Conservation (phyloP, 352 stramenopile species). For the Pythium phragmiticola region DNA sequence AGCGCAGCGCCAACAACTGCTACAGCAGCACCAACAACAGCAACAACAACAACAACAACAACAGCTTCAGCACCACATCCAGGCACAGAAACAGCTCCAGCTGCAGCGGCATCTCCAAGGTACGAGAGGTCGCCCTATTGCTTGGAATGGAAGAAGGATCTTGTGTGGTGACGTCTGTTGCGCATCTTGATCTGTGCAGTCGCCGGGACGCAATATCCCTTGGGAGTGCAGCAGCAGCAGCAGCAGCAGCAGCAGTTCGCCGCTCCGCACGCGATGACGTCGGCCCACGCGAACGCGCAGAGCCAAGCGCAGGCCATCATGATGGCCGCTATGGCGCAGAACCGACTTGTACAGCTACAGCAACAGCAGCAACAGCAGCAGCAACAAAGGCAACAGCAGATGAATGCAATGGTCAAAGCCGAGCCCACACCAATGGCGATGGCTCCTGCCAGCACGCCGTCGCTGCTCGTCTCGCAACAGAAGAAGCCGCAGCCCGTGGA, state of each 20-base stretch:
- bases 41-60: slow-evolving; percentile 21
- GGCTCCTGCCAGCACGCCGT: background rate
- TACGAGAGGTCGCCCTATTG: background rate
- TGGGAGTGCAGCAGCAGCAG: slow-evolving; percentile 1
- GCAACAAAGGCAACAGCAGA: slow-evolving; percentile 8
- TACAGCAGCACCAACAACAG: slow-evolving; percentile 5
- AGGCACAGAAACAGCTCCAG: slow-evolving; percentile 23
- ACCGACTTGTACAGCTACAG: slow-evolving; percentile 5
- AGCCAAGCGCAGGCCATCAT: slow-evolving; percentile 25
- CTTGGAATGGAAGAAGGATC: no score
- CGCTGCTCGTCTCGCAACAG: slow-evolving; percentile 3
- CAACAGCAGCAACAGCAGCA: slow-evolving; percentile 10
- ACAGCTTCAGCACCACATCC: slow-evolving; percentile 21
- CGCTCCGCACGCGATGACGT: background rate
- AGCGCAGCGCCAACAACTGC: slow-evolving; percentile 8
- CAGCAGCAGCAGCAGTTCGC: slow-evolving; percentile 1
- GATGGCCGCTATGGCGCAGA: slow-evolving; percentile 22
- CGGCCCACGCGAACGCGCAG: slow-evolving; percentile 4
- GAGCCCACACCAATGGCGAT: background rate
- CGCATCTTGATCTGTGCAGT: background rate
- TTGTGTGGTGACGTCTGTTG: background rate
- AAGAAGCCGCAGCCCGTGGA: slow-evolving; percentile 13
- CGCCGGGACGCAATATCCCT: slow-evolving; percentile 1
- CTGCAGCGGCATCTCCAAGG: slow-evolving; percentile 20
- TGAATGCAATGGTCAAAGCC: slow-evolving; percentile 1